Conservation (phyloP, 352 stramenopile species). For the Pelagophyceae sp. region DNA sequence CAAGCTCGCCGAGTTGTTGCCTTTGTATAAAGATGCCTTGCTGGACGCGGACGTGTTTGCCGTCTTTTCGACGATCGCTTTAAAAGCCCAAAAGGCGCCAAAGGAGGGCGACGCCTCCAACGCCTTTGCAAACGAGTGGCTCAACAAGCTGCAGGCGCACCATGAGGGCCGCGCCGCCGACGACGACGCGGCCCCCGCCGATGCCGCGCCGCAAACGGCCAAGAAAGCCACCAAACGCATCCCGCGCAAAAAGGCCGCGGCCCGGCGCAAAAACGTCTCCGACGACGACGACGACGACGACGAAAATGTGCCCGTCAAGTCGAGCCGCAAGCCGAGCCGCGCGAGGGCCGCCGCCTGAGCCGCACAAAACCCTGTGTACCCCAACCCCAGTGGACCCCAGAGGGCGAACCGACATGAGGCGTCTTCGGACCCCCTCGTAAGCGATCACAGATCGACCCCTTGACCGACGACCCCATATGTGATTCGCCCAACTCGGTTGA, state of each 20-base stretch:
- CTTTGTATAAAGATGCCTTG: constrained; percentile 67
- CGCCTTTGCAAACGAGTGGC: constrained; percentile 47
- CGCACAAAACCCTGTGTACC: too few species aligned
- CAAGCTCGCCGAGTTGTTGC: constrained; percentile 81
- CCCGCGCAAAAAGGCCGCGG: constrained; percentile 5
- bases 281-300: background rate
- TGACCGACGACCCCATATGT: too few species aligned
- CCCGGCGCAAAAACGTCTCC: background rate
- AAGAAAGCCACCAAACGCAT: constrained; percentile 38
- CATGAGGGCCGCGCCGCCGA: constrained; percentile 46
- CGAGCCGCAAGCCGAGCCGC: background rate
- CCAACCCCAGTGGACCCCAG: too few species aligned
- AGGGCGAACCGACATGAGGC: too few species aligned
- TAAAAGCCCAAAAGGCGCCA: constrained; percentile 55
- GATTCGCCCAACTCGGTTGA: too few species aligned
- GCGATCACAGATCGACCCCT: too few species aligned
- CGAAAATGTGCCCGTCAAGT: background rate
- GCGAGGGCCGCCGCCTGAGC: background rate
- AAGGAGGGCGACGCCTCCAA: constrained; percentile 45
- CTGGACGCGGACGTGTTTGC: constrained; percentile 76
- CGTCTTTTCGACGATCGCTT: constrained; percentile 71
- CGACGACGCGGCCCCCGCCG: constrained; percentile 25
- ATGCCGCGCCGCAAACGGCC: constrained; percentile 41
- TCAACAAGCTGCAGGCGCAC: constrained; percentile 46
- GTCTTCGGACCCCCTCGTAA: too few species aligned